These are phyloP conservation scores for Leersia perrieri DNA, from an alignment of 176 grass and related monocot species.

Conservation along the genomic window DNA sequence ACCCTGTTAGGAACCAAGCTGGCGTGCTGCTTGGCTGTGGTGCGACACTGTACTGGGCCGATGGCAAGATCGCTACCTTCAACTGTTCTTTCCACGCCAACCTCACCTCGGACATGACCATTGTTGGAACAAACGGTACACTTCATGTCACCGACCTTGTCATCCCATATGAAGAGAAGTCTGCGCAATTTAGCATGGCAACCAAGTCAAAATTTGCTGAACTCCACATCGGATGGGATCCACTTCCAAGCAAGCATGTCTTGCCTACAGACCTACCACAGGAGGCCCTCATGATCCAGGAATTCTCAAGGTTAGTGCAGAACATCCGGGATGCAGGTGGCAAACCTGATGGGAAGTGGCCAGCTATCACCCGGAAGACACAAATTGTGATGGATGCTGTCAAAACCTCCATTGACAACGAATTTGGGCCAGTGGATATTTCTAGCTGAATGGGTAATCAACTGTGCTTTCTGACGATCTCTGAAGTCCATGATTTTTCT, in stretches of 20 bases:
- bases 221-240: conserved; percentile 49
- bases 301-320: conserved; percentile 57
- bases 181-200: conserved; percentile 35
- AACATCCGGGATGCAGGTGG: conserved; percentile 47
- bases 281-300: conserved; percentile 70
- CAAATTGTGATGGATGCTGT: conserved; percentile 73
- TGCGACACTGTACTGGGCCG: conserved; percentile 48
- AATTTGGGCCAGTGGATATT: conserved; percentile 48
- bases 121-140: conserved; percentile 57
- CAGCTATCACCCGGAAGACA: conserved; percentile 60
- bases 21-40: conserved; percentile 64
- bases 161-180: conserved; percentile 62
- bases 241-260: conserved; percentile 40
- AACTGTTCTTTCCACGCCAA: conserved; percentile 64
- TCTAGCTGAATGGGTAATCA: conserved; percentile 12
- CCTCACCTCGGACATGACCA: conserved; percentile 53
- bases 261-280: conserved; percentile 56
- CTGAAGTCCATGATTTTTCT: neutral
- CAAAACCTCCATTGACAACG: conserved; percentile 56
- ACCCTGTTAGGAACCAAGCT: conserved; percentile 50
- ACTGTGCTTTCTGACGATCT: neutral
- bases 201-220: conserved; percentile 42
- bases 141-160: conserved; percentile 64
- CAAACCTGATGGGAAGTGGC: conserved; percentile 73
- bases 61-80: conserved; percentile 54